These are phyloP conservation scores for Aureobasidium sp. DNA, from an alignment of 2,329 filamentous ascomycete species.

Conservation along the genomic window DNA sequence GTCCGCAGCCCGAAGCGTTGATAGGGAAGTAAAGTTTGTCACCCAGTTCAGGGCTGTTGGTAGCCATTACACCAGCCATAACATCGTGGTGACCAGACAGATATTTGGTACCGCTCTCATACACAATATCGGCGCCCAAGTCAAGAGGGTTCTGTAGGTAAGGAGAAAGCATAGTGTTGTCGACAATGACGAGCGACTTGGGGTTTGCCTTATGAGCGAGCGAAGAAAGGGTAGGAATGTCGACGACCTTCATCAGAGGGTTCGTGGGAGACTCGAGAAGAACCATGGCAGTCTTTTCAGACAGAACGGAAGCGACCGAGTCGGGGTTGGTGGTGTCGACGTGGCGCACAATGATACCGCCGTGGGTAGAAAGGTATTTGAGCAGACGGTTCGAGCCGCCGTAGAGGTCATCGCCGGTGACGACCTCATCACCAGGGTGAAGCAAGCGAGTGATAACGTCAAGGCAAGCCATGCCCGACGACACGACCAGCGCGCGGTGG, in stretches of 20 bases:
- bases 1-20: constrained; percentile 88
- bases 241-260: constrained; percentile 95
- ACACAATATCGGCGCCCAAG: constrained; percentile 89
- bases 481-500: constrained; percentile 79
- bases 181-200: constrained; percentile 76
- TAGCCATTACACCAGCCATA: constrained; percentile 94
- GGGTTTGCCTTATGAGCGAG: constrained; percentile 70
- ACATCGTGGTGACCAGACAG: constrained; percentile 96
- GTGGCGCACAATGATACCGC: constrained; percentile 89
- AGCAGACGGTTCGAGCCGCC: constrained; percentile 90
- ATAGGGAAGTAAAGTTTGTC: constrained; percentile 95
- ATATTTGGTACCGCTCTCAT: constrained; percentile 97
- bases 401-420: constrained; percentile 95
- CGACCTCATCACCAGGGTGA: constrained; percentile 88
- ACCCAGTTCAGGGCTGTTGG: constrained; percentile 72
- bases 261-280: constrained; percentile 95
- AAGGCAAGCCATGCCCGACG: constrained; percentile 93
- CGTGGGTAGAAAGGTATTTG: constrained; percentile 81
- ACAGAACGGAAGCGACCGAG: constrained; percentile 60
- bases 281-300: constrained; percentile 84
- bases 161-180: constrained; percentile 98
- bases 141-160: constrained; percentile 91
- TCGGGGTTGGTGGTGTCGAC: constrained; percentile 83
- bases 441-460: constrained; percentile 92
- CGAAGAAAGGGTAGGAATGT: constrained; percentile 71